These are phyloP conservation scores for Lichenothelia convexa DNA, from an alignment of 495 filamentous ascomycete genomes.

Conservation along the genomic window DNA sequence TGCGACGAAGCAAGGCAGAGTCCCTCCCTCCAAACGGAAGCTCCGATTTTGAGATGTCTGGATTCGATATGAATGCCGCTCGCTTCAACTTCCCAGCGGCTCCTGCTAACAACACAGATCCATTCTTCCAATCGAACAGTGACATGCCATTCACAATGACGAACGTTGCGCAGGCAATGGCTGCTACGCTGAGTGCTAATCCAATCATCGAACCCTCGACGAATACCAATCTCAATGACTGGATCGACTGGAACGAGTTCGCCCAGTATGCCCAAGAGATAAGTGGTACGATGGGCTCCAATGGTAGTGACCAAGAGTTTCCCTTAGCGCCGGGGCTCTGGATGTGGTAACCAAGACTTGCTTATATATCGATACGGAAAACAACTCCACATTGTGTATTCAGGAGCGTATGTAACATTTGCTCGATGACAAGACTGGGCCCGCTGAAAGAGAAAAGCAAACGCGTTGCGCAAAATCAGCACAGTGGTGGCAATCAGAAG, in stretches of 20 bases:
- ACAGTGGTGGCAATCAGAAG: too few species aligned
- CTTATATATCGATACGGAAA: too few species aligned
- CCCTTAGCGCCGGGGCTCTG: too few species aligned
- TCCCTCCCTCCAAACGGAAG: too few species aligned
- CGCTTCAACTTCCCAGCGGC: not conserved
- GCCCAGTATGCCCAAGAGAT: not conserved
- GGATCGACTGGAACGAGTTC: not conserved
- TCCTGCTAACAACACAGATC: not conserved
- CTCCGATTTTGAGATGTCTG: not conserved
- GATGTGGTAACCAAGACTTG: too few species aligned
- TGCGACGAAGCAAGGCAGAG: not conserved
- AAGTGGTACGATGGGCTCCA: too few species aligned
- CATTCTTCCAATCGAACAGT: not conserved
- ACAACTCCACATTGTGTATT: too few species aligned
- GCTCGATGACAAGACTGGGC: too few species aligned
- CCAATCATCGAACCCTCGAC: not conserved
- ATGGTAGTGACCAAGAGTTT: too few species aligned
- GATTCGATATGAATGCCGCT: not conserved
- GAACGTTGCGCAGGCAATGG: not conserved
- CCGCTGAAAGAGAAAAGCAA: too few species aligned
- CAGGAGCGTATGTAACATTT: too few species aligned
- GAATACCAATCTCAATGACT: not conserved
- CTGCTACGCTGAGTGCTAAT: not conserved
- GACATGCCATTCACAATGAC: not conserved
- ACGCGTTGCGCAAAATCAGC: too few species aligned